Evolutionary conservation across 495 filamentous ascomycete species (phyloP).

Genomic region (Neohortaea acidophila): DNA sequence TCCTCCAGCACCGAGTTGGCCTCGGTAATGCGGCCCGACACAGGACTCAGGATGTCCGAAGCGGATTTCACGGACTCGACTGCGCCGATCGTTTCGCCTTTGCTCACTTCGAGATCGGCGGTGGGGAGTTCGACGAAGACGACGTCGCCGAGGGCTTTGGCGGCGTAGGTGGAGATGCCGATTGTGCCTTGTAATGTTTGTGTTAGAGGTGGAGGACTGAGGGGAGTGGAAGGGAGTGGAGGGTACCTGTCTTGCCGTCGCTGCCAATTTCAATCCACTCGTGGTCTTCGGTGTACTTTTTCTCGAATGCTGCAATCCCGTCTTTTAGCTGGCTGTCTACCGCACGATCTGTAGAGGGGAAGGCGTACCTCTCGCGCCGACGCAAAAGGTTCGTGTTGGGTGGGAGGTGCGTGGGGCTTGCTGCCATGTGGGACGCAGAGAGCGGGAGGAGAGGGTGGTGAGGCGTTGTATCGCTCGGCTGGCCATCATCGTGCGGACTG

Average conservation of each 20-base stretch:
- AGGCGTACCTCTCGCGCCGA: slow-evolving; percentile 11
- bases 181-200: slow-evolving; percentile 44
- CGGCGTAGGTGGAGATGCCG: slow-evolving; percentile 83
- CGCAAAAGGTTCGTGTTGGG: slow-evolving; percentile 12
- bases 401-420: no score
- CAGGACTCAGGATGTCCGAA: slow-evolving; percentile 83
- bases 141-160: slow-evolving; percentile 81
- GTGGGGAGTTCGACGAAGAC: slow-evolving; percentile 89
- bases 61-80: slow-evolving; percentile 98
- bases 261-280: slow-evolving; percentile 86
- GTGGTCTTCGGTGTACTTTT: slow-evolving; percentile 93
- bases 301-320: slow-evolving; percentile 32
- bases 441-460: no score
- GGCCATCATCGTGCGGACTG: no score
- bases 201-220: slow-evolving; percentile 1
- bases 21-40: slow-evolving; percentile 56
- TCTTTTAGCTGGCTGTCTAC: no score
- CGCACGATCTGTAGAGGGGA: no score
- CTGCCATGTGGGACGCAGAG: no score
- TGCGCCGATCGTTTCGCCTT: slow-evolving; percentile 72
- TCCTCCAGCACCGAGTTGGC: slow-evolving; percentile 62
- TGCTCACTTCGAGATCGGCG: slow-evolving; percentile 42
- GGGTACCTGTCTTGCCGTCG: slow-evolving; percentile 49
- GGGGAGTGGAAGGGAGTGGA: neutral
- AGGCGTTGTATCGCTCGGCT: no score